phyloP scores from a whole-genome alignment of 2,329 filamentous ascomycete species.

The Cladosporium oxysporum region DNA sequence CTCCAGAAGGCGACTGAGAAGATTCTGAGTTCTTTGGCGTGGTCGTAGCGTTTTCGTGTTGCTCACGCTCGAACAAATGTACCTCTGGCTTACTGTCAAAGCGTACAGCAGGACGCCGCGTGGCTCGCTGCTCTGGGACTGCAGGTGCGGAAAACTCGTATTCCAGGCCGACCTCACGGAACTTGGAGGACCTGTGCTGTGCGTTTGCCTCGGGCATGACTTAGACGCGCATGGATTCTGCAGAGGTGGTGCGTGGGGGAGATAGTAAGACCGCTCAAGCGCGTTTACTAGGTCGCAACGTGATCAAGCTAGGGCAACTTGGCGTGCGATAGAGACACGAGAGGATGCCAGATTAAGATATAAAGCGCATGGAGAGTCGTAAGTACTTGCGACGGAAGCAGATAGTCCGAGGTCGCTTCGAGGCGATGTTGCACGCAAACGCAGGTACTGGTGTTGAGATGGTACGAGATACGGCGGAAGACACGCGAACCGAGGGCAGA shows the following conservation, averaged over 20 bases:
- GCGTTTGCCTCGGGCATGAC: constrained; percentile 16
- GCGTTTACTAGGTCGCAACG: constrained; percentile 15
- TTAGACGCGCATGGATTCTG: constrained; percentile 14
- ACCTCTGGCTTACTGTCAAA: constrained; percentile 18
- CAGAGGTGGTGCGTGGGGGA: constrained; percentile 8
- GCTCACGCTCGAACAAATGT: constrained; percentile 8
- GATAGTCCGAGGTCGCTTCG: neutral
- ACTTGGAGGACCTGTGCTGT: constrained; percentile 9
- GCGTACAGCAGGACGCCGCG: constrained; percentile 17
- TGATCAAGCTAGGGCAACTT: constrained; percentile 15
- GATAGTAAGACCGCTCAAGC: constrained; percentile 8
- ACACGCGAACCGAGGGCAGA: constrained; percentile 10
- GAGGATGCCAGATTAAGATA: constrained; percentile 5
- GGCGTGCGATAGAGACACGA: constrained; percentile 4
- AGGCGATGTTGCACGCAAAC: constrained; percentile 1
- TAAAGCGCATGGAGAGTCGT: neutral
- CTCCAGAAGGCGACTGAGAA: neutral
- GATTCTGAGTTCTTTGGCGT: neutral
- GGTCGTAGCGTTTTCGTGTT: neutral
- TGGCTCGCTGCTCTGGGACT: constrained; percentile 12
- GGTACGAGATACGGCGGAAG: constrained; percentile 10
- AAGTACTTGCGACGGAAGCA: neutral
- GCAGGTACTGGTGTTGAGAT: constrained; percentile 15
- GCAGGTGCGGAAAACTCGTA: constrained; percentile 14
- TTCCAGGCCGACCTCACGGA: constrained; percentile 19